phyloP scores from a whole-genome alignment of 139 green algal species.

The Coelastrella sp. region DNA sequence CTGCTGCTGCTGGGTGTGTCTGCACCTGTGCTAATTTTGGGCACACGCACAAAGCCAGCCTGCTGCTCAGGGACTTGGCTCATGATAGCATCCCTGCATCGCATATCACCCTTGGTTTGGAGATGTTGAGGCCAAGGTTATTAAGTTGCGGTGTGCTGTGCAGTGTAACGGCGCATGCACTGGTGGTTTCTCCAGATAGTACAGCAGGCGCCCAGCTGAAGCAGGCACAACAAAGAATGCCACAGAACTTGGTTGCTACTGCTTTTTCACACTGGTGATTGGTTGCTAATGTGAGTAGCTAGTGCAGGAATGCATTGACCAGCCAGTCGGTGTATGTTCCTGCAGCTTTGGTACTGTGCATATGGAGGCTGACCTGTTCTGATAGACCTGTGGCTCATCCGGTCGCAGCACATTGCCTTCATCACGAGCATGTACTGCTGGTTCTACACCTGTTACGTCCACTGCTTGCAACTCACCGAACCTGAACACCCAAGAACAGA shows the following conservation, averaged over 20 bases:
- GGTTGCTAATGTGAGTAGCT: too few species aligned
- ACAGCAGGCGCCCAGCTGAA: too few species aligned
- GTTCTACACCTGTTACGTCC: conserved; percentile 71
- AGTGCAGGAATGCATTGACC: neutral
- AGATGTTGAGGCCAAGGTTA: too few species aligned
- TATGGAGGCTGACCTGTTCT: conserved; percentile 7
- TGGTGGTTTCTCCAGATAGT: too few species aligned
- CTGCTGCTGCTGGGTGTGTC: conserved; percentile 15
- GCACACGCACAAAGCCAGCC: conserved; percentile 68
- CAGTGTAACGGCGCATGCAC: too few species aligned
- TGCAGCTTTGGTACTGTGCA: neutral
- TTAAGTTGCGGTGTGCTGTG: too few species aligned
- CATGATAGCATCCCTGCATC: conserved; percentile 63
- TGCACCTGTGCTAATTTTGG: conserved; percentile 71
- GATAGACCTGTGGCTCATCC: conserved; percentile 57
- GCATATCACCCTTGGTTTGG: neutral
- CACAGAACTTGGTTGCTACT: too few species aligned
- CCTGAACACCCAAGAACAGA: too few species aligned
- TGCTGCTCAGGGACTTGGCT: conserved; percentile 64
- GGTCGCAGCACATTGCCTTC: conserved; percentile 64
- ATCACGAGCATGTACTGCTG: conserved; percentile 65
- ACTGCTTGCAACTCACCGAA: conserved; percentile 84
- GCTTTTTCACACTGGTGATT: too few species aligned
- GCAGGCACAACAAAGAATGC: too few species aligned
- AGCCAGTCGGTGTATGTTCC: neutral